phyloP scores from a whole-genome alignment of 371 early-diverging fungal species.

The Synchytrium microbalum region DNA sequence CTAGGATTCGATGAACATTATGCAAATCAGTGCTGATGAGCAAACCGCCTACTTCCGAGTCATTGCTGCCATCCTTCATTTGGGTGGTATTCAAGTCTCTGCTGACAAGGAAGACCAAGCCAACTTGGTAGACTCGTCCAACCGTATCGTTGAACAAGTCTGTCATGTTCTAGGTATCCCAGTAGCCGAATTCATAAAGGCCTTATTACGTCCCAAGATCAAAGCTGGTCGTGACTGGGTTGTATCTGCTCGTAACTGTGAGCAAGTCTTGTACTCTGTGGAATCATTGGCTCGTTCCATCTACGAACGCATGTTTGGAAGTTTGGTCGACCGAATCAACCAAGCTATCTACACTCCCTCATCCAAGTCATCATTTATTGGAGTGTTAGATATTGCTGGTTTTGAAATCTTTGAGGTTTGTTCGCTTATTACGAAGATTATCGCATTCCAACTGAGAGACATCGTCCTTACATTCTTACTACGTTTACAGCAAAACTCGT shows the following conservation, averaged over 20 bases:
- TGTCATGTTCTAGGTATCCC: constrained; percentile 94
- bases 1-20: constrained; percentile 74
- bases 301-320: constrained; percentile 98
- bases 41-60: constrained; percentile 75
- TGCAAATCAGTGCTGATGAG: constrained; percentile 73
- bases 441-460: background rate
- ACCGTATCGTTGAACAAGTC: constrained; percentile 68
- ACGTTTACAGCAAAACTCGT: constrained; percentile 72
- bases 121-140: constrained; percentile 64
- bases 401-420: constrained; percentile 97
- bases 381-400: constrained; percentile 99
- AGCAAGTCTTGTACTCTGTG: constrained; percentile 83
- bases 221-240: constrained; percentile 98
- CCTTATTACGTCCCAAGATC: constrained; percentile 82
- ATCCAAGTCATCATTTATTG: constrained; percentile 81
- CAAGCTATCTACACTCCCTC: constrained; percentile 63
- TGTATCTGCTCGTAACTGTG: constrained; percentile 72
- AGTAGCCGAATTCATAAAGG: constrained; percentile 75
- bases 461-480: background rate
- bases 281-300: constrained; percentile 91
- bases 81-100: constrained; percentile 87
- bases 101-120: constrained; percentile 79
- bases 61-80: constrained; percentile 88
- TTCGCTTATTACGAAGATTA: background rate
- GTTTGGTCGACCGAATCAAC: constrained; percentile 87